These are phyloP conservation scores for Pecoramyces ruminantium DNA, from an alignment of 192 early-diverging fungal genomes.

Conservation along the genomic window DNA sequence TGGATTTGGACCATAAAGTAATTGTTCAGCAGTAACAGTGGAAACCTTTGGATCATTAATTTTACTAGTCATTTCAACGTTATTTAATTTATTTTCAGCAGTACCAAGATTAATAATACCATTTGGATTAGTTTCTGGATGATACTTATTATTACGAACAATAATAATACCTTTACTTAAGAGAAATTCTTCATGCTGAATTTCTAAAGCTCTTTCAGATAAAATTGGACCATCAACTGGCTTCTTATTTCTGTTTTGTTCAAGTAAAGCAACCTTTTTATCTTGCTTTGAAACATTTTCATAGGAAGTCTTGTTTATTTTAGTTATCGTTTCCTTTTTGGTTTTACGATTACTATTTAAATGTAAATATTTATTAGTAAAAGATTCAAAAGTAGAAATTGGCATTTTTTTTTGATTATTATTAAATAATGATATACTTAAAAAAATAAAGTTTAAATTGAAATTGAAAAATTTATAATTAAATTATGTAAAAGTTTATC, in stretches of 20 bases:
- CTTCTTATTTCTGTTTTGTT: not conserved
- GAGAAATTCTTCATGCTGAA: not conserved
- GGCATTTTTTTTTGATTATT: too few relatives aligned
- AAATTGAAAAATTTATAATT: too few relatives aligned
- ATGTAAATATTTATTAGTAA: too few relatives aligned
- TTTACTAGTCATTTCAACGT: constrained; percentile 29
- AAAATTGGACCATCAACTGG: not conserved
- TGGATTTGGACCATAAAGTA: constrained; percentile 21
- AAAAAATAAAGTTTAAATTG: too few relatives aligned
- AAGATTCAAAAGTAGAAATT: too few relatives aligned
- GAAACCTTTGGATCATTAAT: constrained; percentile 8
- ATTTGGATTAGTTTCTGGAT: constrained; percentile 22
- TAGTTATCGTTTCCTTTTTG: too few relatives aligned
- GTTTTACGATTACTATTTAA: too few relatives aligned
- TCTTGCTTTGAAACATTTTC: too few relatives aligned
- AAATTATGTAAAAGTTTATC: too few relatives aligned
- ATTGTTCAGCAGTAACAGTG: constrained; percentile 1
- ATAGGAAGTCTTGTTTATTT: too few relatives aligned
- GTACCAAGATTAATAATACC: constrained; percentile 71
- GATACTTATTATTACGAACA: not conserved
- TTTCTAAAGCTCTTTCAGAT: not conserved
- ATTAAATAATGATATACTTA: too few relatives aligned
- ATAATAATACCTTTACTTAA: not conserved
- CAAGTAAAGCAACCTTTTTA: too few relatives aligned
- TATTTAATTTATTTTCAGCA: constrained; percentile 59